Base-by-base conservation (phyloP, 768 basidiomycete species). In the Termitomyces heimii region DNA sequence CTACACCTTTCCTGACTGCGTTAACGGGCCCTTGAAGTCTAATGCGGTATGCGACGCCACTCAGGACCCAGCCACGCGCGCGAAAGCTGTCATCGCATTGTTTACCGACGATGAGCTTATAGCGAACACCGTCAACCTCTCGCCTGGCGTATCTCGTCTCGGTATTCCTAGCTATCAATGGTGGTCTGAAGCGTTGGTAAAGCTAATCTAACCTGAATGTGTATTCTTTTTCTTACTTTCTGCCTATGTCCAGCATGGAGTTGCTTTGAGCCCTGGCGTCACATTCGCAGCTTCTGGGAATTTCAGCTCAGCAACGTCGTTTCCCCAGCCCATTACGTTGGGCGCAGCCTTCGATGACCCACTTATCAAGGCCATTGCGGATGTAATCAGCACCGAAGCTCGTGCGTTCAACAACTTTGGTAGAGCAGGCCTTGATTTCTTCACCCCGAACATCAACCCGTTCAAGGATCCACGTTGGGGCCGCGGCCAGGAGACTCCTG, bases 401-500 rank as follows among this genome's bases (percentile, higher is more conserved):
- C 75, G 83, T 13, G 81, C 82, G 3, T 83, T 82, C 73, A 81
- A 80, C 66, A 85, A 84, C 52, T 71, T 66, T 29, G 77, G 75
- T 12, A 73, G 75, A 12, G 79, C 82, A 3, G 83, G 82, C 0
- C 66, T 83, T 32, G 80, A 82, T 65, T 83, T 74, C 64, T 84
- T 77, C 65, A 82, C 83, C 0, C 83, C 82, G 5, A 84, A 84
- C 58, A 77, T 77, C 62, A 79, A 77, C 60, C 75, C 82, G 0
- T 84, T 84, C 74, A 82, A 77, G 56, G 83, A 85, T 59, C 82
- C 83, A 43, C 81, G 82, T 13, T 84, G 83, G 82, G 82, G 82
- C 6, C 72, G 82, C 45, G 82, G 82, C 0, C 82, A 83, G 61
- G 83, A 84, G 67, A 84, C 82, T 0, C 82, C 82, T 6, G 82